Evolutionary conservation across 2,329 filamentous ascomycete species (phyloP).

Genomic region (Dothideomycetes sp.): DNA sequence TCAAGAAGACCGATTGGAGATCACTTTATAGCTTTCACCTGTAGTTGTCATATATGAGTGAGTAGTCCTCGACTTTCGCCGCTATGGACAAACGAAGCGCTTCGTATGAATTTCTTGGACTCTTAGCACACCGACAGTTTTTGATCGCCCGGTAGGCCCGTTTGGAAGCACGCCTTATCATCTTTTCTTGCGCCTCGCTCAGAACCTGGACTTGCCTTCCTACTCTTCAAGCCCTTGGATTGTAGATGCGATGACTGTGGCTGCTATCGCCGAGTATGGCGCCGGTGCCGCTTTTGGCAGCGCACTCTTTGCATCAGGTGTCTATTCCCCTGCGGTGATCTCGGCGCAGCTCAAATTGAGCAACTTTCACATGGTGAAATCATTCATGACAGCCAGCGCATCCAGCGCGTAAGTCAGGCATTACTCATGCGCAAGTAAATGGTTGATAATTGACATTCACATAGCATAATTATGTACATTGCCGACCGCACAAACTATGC

Average conservation of each 20-base stretch:
- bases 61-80: too few relatives aligned
- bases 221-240: too few relatives aligned
- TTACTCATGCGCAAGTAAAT: not conserved
- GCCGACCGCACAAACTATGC: conserved; percentile 34
- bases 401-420: conserved; percentile 44
- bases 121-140: too few relatives aligned
- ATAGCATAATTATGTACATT: conserved; percentile 23
- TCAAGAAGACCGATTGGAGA: too few relatives aligned
- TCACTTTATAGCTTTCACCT: too few relatives aligned
- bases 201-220: too few relatives aligned
- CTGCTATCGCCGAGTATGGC: conserved; percentile 3
- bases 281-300: conserved; percentile 50
- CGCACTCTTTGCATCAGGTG: conserved; percentile 48
- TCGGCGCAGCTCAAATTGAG: conserved; percentile 48
- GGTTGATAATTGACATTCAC: conserved; percentile 2
- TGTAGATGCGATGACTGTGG: not conserved
- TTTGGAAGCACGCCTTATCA: too few relatives aligned
- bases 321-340: conserved; percentile 49
- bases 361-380: conserved; percentile 56
- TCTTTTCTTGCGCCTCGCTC: not conserved
- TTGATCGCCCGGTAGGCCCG: too few relatives aligned
- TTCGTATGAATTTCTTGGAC: too few relatives aligned
- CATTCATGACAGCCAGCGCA: conserved; percentile 52
- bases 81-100: too few relatives aligned
- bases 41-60: too few relatives aligned